Percentiles rank a stretch among this genome's conserved stretches.
These are phyloP conservation scores for Cladophialophora yegresii DNA, from an alignment of 2,329 filamentous ascomycete genomes.

Conservation along the genomic window DNA sequence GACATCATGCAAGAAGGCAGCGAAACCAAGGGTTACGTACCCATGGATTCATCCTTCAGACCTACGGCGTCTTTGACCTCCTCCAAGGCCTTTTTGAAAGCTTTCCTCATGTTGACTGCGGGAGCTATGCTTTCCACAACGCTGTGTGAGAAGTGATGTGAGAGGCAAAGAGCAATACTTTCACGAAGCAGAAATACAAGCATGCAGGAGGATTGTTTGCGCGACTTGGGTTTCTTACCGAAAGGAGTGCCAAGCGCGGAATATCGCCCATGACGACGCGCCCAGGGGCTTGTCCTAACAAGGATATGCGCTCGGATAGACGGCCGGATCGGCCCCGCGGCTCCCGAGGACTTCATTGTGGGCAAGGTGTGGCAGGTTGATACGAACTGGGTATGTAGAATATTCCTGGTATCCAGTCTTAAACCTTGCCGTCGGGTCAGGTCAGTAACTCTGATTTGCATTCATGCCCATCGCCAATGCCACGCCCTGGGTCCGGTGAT, in stretches of 20 bases:
- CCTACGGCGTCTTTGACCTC: slow-evolving; percentile 20
- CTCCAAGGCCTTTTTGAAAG: slow-evolving; percentile 26
- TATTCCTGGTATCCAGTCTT: slow-evolving; percentile 61
- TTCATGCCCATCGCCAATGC: slow-evolving; percentile 2
- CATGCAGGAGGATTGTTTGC: background rate
- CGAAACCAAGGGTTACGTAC: slow-evolving; percentile 14
- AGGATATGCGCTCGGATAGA: background rate
- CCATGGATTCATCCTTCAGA: slow-evolving; percentile 20
- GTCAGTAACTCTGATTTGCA: slow-evolving; percentile 7
- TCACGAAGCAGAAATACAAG: background rate
- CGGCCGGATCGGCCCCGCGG: too few species aligned
- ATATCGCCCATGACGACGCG: background rate
- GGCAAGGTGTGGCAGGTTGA: too few species aligned
- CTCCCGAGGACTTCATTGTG: background rate
- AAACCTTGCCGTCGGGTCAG: slow-evolving; percentile 34
- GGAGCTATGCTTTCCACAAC: background rate
- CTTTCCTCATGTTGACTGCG: slow-evolving; percentile 21
- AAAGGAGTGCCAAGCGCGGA: background rate
- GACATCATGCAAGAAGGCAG: background rate
- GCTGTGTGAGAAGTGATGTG: background rate
- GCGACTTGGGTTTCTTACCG: background rate
- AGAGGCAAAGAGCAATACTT: background rate
- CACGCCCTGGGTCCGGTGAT: background rate
- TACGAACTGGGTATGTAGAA: slow-evolving; percentile 62
- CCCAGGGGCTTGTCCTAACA: background rate